These are phyloP conservation scores for Afroboletus lepidellus DNA, from an alignment of 1,284 basidiomycete species.

Conservation along the genomic window DNA sequence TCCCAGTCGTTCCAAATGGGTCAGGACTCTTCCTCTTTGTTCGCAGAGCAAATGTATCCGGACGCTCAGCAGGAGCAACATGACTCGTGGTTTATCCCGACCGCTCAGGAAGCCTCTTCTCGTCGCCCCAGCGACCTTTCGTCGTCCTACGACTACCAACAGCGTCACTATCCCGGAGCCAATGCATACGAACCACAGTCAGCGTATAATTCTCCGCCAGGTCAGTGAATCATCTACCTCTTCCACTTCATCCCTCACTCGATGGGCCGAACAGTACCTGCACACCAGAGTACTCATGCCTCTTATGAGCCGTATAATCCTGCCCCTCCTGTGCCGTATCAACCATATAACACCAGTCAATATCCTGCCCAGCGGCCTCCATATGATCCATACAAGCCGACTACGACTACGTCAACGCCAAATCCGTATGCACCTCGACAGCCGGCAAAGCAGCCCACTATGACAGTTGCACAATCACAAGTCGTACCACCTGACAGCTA, in stretches of 20 bases:
- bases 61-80: constrained; percentile 26
- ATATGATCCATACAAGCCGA: constrained; percentile 36
- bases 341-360: constrained; percentile 16
- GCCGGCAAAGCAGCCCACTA: constrained; percentile 16
- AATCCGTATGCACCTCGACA: constrained; percentile 15
- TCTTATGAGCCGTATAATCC: constrained; percentile 23
- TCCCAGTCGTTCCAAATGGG: constrained; percentile 32
- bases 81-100: constrained; percentile 32
- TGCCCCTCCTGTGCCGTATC: constrained; percentile 12
- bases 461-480: constrained; percentile 20
- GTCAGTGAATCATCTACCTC: constrained; percentile 20
- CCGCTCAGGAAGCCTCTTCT: constrained; percentile 18
- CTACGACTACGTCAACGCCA: constrained; percentile 22
- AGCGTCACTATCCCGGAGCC: constrained; percentile 30
- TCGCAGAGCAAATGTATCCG: constrained; percentile 34
- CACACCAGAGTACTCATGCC: constrained; percentile 10
- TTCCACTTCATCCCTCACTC: constrained; percentile 6
- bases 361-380: constrained; percentile 11
- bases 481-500: constrained; percentile 12
- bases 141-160: constrained; percentile 27
- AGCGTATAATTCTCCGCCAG: constrained; percentile 17
- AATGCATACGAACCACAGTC: constrained; percentile 24
- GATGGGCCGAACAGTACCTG: constrained; percentile 11
- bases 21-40: constrained; percentile 34
- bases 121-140: constrained; percentile 13